Percentiles rank a stretch among this genome's conserved stretches.
Evolutionary conservation across 495 filamentous ascomycete species (phyloP).

Genomic region (Penicillium lividum): DNA sequence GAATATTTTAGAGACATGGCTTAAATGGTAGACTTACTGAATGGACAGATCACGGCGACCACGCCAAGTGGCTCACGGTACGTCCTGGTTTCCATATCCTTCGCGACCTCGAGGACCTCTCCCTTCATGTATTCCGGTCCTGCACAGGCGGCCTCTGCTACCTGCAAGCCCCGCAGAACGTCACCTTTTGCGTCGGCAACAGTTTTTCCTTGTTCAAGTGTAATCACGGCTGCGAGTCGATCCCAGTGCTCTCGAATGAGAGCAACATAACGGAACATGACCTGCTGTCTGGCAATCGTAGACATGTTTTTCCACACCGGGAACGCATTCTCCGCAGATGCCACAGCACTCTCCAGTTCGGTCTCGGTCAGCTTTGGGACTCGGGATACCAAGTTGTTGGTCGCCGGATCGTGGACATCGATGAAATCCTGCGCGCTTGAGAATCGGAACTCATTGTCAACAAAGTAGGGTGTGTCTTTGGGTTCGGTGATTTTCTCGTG

Average conservation of each 20-base stretch:
- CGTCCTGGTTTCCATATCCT: conserved; percentile 90
- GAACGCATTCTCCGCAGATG: conserved; percentile 12
- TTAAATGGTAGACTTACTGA: conserved; percentile 42
- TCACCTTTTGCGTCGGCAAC: conserved; percentile 14
- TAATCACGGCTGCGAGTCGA: conserved; percentile 11
- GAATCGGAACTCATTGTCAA: conserved; percentile 10
- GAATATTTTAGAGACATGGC: neutral
- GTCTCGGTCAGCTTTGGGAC: conserved; percentile 10
- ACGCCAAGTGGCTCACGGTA: conserved; percentile 87
- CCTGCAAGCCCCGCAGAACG: conserved; percentile 13
- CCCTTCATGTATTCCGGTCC: conserved; percentile 14
- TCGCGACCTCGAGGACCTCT: conserved; percentile 70
- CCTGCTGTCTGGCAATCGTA: conserved; percentile 12
- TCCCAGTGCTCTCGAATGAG: conserved; percentile 16
- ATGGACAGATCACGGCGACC: conserved; percentile 88
- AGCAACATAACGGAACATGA: conserved; percentile 13
- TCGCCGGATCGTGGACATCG: conserved; percentile 16
- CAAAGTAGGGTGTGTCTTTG: conserved; percentile 11
- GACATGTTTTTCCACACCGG: conserved; percentile 8
- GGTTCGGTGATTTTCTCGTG: conserved; percentile 1
- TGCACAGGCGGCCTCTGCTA: conserved; percentile 11
- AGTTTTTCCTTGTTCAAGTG: conserved; percentile 16
- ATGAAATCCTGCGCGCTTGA: conserved; percentile 9
- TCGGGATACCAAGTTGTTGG: conserved; percentile 11
- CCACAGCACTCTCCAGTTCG: conserved; percentile 5